Evolutionary conservation across 2,329 filamentous ascomycete species (phyloP).

Genomic region (Sphaerulina musiva): DNA sequence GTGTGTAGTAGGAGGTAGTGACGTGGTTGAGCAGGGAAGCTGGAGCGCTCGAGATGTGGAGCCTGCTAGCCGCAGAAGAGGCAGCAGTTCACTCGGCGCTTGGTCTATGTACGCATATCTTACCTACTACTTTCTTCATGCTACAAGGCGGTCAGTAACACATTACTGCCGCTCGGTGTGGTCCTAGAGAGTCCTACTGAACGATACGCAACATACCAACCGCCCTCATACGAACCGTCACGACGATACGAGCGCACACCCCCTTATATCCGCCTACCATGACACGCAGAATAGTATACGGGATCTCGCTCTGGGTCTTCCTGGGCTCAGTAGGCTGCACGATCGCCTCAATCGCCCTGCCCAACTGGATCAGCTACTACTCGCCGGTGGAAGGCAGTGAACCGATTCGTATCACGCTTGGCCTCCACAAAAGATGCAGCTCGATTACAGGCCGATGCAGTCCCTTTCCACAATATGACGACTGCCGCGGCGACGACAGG

Average conservation of each 20-base stretch:
- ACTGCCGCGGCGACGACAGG: constrained; percentile 60
- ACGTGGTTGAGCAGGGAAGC: too few species aligned
- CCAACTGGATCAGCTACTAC: constrained; percentile 60
- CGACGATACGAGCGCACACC: not conserved
- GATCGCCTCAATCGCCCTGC: constrained; percentile 60
- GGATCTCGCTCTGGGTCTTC: constrained; percentile 43
- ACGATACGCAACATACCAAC: not conserved
- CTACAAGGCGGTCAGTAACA: too few species aligned
- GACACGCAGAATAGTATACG: constrained; percentile 46
- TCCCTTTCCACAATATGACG: constrained; percentile 59
- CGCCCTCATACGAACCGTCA: not conserved
- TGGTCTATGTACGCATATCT: too few species aligned
- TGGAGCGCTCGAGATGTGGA: too few species aligned
- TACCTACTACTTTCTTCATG: too few species aligned
- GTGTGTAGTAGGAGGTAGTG: too few species aligned
- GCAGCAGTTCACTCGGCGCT: too few species aligned
- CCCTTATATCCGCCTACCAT: constrained; percentile 30
- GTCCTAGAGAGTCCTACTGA: not conserved
- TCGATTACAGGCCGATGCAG: constrained; percentile 58
- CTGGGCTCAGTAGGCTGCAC: constrained; percentile 61
- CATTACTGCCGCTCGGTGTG: not conserved
- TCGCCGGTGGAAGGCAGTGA: constrained; percentile 29
- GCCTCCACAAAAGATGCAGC: constrained; percentile 75
- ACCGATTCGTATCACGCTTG: constrained; percentile 60
- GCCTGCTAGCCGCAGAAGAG: too few species aligned